These are phyloP conservation scores for Colletotrichum sp. DNA, from an alignment of 2,329 filamentous ascomycete genomes.

Conservation along the genomic window DNA sequence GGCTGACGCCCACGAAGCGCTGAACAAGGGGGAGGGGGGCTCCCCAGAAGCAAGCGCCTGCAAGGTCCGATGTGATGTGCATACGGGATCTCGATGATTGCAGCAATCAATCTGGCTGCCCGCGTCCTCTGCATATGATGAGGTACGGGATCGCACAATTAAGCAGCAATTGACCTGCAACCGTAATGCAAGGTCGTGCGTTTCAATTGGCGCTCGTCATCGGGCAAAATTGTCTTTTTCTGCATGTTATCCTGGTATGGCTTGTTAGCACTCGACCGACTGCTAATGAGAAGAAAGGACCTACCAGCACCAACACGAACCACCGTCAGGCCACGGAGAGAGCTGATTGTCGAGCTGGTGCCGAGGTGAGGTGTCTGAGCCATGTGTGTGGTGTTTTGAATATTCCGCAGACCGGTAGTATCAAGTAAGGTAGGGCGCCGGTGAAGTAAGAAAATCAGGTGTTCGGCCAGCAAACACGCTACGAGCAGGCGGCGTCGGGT, in stretches of 20 bases:
- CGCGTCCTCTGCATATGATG: neutral
- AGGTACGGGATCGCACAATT: neutral
- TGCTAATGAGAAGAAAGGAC: neutral
- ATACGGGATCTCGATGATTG: neutral
- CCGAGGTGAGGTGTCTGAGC: neutral
- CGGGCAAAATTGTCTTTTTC: neutral
- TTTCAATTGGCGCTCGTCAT: neutral
- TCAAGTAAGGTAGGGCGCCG: neutral
- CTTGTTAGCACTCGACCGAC: neutral
- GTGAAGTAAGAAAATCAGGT: neutral
- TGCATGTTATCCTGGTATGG: neutral
- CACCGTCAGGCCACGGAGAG: neutral
- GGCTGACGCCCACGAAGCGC: slow-evolving; percentile 4
- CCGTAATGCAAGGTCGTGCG: neutral
- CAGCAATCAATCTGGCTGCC: neutral
- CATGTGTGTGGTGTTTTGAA: neutral
- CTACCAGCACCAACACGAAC: neutral
- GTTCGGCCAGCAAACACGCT: neutral
- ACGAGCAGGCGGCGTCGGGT: neutral
- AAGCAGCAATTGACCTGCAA: neutral
- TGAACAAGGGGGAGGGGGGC: neutral
- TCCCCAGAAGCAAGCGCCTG: neutral
- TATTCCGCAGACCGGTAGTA: neutral
- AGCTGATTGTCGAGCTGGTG: neutral
- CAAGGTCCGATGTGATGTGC: slow-evolving; percentile 2